Conservation (phyloP, 371 early-diverging fungal species). For the Syncephalastrum contaminatum region DNA sequence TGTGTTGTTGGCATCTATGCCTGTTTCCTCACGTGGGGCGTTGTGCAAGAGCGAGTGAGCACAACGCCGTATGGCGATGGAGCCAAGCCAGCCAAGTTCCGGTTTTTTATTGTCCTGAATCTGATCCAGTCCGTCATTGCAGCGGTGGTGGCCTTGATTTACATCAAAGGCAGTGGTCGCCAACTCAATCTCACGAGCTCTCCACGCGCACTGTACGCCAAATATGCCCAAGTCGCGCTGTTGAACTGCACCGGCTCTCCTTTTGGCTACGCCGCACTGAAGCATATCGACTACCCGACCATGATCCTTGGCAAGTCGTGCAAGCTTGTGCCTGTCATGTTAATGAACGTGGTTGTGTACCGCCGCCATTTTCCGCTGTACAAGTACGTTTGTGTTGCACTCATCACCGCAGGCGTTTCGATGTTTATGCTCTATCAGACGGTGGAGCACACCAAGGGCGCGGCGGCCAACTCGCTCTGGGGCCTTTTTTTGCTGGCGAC, state of each 20-base stretch:
- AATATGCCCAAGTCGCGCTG: conserved; percentile 77
- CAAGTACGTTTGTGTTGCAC: conserved; percentile 81
- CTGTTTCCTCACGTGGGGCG: conserved; percentile 95
- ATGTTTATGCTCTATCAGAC: conserved; percentile 88
- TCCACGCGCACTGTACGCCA: conserved; percentile 45
- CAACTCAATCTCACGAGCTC: conserved; percentile 31
- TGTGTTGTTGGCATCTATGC: conserved; percentile 90
- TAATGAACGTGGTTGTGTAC: conserved; percentile 93
- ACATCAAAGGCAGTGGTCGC: conserved; percentile 57
- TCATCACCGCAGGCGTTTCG: conserved; percentile 90
- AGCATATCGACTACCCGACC: conserved; percentile 97
- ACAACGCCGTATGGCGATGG: conserved; percentile 75
- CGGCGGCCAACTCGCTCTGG: conserved; percentile 56
- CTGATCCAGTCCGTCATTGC: conserved; percentile 80
- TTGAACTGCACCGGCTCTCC: conserved; percentile 81
- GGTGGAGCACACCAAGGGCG: conserved; percentile 43
- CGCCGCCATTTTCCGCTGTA: conserved; percentile 77
- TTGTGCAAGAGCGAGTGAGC: conserved; percentile 90
- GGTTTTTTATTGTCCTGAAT: conserved; percentile 88
- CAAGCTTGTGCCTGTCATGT: conserved; percentile 95
- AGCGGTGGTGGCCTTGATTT: conserved; percentile 72
- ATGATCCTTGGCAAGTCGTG: conserved; percentile 97
- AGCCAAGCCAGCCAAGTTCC: conserved; percentile 68
- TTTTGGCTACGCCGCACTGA: conserved; percentile 91
- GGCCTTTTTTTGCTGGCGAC: conserved; percentile 82